Conservation (phyloP, 2,329 filamentous ascomycete species). For the Microdochium bolleyi region DNA sequence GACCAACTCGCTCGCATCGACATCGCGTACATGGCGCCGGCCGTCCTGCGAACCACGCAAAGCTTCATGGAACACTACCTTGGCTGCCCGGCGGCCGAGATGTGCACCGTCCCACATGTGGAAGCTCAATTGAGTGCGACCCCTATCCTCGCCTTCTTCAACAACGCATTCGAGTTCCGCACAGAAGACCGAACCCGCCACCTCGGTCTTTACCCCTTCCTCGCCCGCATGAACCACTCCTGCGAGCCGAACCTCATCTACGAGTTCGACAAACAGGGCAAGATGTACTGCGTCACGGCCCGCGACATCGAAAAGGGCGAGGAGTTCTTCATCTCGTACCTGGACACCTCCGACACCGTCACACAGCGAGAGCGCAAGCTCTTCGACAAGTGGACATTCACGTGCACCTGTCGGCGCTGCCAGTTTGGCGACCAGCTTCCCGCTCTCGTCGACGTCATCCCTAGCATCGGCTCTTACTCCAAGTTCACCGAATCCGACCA, state of each 20-base stretch:
- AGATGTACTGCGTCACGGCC: neutral
- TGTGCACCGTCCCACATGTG: no score
- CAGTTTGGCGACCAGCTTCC: no score
- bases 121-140: neutral
- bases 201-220: neutral
- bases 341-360: neutral
- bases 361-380: neutral
- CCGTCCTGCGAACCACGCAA: no score
- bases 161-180: neutral
- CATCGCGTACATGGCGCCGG: neutral
- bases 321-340: neutral
- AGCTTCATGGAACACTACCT: no score
- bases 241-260: neutral
- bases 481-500: no score
- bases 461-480: no score
- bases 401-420: neutral
- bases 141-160: neutral
- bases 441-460: no score
- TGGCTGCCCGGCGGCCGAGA: no score
- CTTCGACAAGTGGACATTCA: neutral
- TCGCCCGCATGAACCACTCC: neutral
- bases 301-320: neutral
- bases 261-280: neutral
- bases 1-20: neutral
- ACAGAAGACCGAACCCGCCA: neutral